Evolutionary conservation across 2,329 filamentous ascomycete species (phyloP), one percentile per base, ranked within the genome.

Genomic region (Thielaviopsis musarum): DNA sequence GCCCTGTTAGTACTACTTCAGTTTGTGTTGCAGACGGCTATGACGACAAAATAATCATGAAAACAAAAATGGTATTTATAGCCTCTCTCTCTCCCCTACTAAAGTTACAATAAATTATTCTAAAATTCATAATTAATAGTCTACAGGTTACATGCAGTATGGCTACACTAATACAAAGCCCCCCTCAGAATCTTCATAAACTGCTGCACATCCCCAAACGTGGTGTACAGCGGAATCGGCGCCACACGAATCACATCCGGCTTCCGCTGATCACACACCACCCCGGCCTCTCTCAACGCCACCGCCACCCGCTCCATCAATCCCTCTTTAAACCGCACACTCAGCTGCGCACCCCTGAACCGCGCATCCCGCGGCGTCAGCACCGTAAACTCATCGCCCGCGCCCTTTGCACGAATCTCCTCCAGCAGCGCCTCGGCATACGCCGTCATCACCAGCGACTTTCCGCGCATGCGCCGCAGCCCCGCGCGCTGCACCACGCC

Each of bases 161-260:
- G n/a, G n/a, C n/a, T n/a, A n/a, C n/a, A 51, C 34, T 22, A 17
- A 24, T 49, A 21, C 61, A 73, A 62, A 6, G 71, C 69, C 1
- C 64, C 64, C 45, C 69, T 65, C 54, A 77, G 57, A 3, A 73
- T 68, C 62, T 74, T 68, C 69, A 77, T 74, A 59, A 75, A 77
- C 54, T 65, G 70, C 71, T 71, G 76, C 6, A 90, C 83, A 65
- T 95, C 90, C 61, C 77, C 75, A 68, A 87, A 94, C 0, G 79
- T 82, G 66, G 91, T 91, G 71, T 95, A 95, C 64, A 95, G 69
- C 9, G 90, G 89, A 51, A 87, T 85, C 1, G 91, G 90, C 1
- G 90, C 88, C 1, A 94, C 82, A 1, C 90, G 76, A 56, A 95
- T 84, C 17, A 95, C 90, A 67, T 91, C 84, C 1, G 91, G 90